Evolutionary conservation across 2,329 filamentous ascomycete genomes (phyloP).

Genomic region (Penicillium janthinellum): DNA sequence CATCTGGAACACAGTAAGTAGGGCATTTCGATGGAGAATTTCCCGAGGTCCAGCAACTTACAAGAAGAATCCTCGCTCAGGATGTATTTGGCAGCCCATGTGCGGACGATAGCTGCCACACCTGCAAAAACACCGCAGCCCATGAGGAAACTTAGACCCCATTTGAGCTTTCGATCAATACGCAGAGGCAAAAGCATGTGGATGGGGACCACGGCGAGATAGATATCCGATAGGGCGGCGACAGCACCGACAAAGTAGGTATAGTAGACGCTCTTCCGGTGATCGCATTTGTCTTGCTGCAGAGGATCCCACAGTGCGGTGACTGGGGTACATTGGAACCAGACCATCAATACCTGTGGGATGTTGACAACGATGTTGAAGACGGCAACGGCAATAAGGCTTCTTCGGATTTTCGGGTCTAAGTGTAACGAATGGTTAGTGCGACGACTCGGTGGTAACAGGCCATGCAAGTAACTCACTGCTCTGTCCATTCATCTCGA

Average conservation of each 20-base stretch:
- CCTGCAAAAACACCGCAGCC: constrained; percentile 26
- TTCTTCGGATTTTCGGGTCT: constrained; percentile 25
- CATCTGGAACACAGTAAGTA: constrained; percentile 7
- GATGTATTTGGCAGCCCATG: constrained; percentile 25
- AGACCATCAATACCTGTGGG: constrained; percentile 22
- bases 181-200: constrained; percentile 22
- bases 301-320: constrained; percentile 23
- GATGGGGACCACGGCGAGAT: constrained; percentile 25
- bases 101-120: constrained; percentile 24
- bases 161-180: constrained; percentile 26
- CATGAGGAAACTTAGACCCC: constrained; percentile 27
- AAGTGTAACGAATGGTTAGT: neutral
- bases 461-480: constrained; percentile 10
- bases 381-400: constrained; percentile 21
- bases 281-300: constrained; percentile 20
- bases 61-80: constrained; percentile 22
- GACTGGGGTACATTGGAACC: constrained; percentile 24
- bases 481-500: constrained; percentile 27
- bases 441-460: neutral
- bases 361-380: constrained; percentile 26
- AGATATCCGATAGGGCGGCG: constrained; percentile 24
- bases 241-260: constrained; percentile 25
- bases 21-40: too few species aligned
- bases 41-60: constrained; percentile 1
- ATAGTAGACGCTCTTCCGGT: constrained; percentile 24